Evolutionary conservation across 352 stramenopile genomes (phyloP), one percentile per base, ranked within the genome.

Genomic region (Phytophthora citrophthora): DNA sequence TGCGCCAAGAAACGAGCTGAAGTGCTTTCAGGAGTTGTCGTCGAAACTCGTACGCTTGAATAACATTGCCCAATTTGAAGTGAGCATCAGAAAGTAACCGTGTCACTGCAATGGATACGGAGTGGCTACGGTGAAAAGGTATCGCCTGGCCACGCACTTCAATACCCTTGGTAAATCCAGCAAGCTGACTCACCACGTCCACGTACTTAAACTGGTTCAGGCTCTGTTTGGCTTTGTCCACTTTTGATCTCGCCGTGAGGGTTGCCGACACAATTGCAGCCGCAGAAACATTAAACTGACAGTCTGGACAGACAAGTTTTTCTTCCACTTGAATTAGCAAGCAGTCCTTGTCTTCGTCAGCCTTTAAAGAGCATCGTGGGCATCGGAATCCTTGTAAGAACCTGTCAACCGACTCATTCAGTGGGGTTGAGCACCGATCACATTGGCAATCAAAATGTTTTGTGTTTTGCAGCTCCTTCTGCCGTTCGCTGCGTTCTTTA

Each of bases 371-470:
- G 48, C 77, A 86, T 4, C 20, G 24, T 1, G 69, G 62, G 38
- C 77, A 86, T 43, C 61, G 34, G 6, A 83, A 67, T 5, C 65
- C 70, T 54, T 82, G 65, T 4, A 84, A 50, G 43, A 70, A 70
- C 3, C 54, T 51, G 41, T 86, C 74, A 4, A 83, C 52, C 2
- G 77, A 83, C 53, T 70, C 62, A n/a, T 12, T 61, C 5, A 83
- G 38, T 23, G 74, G 61, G 18, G 36, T 41, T 7, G 26, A 46
- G 51, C 77, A 86, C 0, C 74, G 77, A 24, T 82, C 70, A 45
- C 77, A 86, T 3, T 59, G 34, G 43, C 77, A 86, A 36, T 72
- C 58, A 57, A 86, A 86, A 48, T 86, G 77, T 16, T 86, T 86
- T 18, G 77, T 84, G 8, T 72, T 51, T 1, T 40, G 57, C 27